Conservation (phyloP, 192 early-diverging fungal species). For the Coemansia sp. region DNA sequence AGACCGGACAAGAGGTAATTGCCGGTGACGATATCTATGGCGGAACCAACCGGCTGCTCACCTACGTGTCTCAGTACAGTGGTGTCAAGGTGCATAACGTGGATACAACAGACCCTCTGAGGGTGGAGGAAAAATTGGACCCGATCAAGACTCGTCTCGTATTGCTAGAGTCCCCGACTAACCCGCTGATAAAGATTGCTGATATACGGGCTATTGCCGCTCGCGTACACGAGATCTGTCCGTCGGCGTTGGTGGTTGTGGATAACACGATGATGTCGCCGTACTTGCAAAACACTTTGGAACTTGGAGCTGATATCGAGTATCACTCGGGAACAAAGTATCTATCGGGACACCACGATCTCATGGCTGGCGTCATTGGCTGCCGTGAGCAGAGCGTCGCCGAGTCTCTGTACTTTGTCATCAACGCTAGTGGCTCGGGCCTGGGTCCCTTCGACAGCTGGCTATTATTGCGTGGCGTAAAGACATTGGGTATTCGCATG, state of each 20-base stretch:
- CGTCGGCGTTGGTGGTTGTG: constrained; percentile 84
- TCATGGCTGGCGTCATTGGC: constrained; percentile 97
- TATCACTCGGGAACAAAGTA: constrained; percentile 98
- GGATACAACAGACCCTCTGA: constrained; percentile 75
- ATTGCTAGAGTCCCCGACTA: constrained; percentile 93
- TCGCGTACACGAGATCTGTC: constrained; percentile 71
- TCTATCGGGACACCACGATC: constrained; percentile 94
- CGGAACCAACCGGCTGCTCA: constrained; percentile 93
- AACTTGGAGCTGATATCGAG: constrained; percentile 89
- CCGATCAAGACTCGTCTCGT: constrained; percentile 81
- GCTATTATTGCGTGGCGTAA: constrained; percentile 90
- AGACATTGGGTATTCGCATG: constrained; percentile 95
- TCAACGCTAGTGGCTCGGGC: constrained; percentile 91
- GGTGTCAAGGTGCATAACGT: constrained; percentile 87
- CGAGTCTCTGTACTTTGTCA: constrained; percentile 87
- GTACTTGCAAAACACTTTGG: constrained; percentile 83
- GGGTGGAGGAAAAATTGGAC: constrained; percentile 65
- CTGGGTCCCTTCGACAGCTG: constrained; percentile 91
- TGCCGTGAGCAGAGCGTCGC: constrained; percentile 68
- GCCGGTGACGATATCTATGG: constrained; percentile 97
- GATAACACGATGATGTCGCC: constrained; percentile 99
- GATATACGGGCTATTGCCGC: constrained; percentile 80
- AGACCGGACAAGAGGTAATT: constrained; percentile 86
- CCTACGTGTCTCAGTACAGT: constrained; percentile 74
- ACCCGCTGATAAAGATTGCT: constrained; percentile 92